Evolutionary conservation across 2,329 filamentous ascomycete species (phyloP).

Genomic region (Trichoderma semiorbis): DNA sequence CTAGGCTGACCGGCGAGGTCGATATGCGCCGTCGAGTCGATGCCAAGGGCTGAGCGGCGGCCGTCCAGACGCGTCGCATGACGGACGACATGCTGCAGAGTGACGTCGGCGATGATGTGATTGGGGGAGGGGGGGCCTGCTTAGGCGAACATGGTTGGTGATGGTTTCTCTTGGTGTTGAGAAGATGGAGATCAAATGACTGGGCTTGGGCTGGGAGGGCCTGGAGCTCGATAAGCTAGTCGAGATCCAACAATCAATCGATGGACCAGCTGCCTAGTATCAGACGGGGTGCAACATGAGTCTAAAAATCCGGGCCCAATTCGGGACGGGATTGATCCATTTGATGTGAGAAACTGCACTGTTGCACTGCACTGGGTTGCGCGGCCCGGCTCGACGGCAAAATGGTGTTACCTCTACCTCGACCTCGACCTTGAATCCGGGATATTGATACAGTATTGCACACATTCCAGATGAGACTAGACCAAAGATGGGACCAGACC

Average conservation of each 20-base stretch:
- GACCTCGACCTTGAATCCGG: too few species aligned
- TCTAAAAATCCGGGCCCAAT: neutral
- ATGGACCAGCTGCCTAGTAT: neutral
- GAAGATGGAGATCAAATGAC: neutral
- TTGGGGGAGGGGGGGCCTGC: neutral
- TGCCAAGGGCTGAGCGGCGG: neutral
- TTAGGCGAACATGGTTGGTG: neutral
- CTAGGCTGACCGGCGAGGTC: conserved; percentile 22
- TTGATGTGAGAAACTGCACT: too few species aligned
- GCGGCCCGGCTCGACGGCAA: too few species aligned
- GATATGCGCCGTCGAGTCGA: conserved; percentile 32
- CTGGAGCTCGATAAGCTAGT: neutral
- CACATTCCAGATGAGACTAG: too few species aligned
- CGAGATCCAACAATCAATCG: neutral
- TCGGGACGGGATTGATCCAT: neutral
- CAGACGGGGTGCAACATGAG: neutral
- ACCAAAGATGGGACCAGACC: too few species aligned
- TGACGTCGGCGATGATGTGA: neutral
- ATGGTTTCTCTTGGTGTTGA: neutral
- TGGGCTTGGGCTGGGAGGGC: neutral
- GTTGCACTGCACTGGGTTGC: too few species aligned
- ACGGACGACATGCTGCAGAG: neutral
- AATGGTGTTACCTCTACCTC: too few species aligned
- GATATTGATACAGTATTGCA: too few species aligned
- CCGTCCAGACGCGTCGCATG: neutral